A percentile compares a stretch with the other conserved stretches of the same genome.
Conservation (phyloP, 116 monocot genomes). For the Trichopus zeylanicus region DNA sequence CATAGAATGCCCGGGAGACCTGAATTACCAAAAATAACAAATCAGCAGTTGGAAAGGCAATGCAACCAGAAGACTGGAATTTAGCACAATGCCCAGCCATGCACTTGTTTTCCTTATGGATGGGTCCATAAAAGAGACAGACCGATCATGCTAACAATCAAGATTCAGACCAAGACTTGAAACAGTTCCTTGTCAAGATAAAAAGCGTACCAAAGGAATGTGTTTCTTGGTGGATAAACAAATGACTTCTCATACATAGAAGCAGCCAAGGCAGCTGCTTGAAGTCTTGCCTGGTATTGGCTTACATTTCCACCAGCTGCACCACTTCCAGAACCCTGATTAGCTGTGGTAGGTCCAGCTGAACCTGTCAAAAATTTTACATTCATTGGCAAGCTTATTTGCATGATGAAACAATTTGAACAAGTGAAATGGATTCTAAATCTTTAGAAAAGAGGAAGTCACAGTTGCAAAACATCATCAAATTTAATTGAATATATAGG, state of each 20-base stretch:
- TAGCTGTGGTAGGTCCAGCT: slow-evolving; percentile 20
- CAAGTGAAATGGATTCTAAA: too few species aligned
- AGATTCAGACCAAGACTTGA: too few species aligned
- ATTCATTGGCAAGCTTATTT: too few species aligned
- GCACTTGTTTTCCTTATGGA: too few species aligned
- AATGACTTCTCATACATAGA: slow-evolving; percentile 63
- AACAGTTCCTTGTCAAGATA: background rate
- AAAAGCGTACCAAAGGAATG: slow-evolving; percentile 6
- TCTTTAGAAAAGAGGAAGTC: too few species aligned
- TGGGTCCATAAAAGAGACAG: too few species aligned
- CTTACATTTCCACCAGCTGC: slow-evolving; percentile 14
- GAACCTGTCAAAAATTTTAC: slow-evolving; percentile 8
- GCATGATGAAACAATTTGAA: too few species aligned
- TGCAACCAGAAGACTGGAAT: background rate
- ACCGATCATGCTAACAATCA: too few species aligned
- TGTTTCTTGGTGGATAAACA: slow-evolving; percentile 29
- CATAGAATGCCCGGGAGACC: background rate
- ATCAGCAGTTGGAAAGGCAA: background rate
- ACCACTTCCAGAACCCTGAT: slow-evolving; percentile 20
- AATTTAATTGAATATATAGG: too few species aligned
- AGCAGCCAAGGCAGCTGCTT: slow-evolving; percentile 61
- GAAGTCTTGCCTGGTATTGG: slow-evolving; percentile 43
- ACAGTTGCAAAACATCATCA: too few species aligned
- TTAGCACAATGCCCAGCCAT: background rate
- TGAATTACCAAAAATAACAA: too few species aligned